phyloP scores from a whole-genome alignment of 345 rosid genomes.

The Citrus inodora region DNA sequence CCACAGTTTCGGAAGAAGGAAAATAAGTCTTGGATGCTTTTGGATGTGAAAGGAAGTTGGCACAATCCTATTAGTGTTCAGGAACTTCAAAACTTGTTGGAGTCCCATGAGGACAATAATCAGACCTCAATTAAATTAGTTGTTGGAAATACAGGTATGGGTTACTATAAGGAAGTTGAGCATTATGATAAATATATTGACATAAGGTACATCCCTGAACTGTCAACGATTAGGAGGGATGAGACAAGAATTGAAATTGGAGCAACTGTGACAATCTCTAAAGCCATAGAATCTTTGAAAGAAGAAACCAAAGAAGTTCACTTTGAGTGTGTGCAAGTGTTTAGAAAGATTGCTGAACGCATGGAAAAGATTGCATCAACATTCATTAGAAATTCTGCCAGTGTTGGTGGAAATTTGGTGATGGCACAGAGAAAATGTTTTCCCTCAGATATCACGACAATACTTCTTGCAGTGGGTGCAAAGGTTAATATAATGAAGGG shows the following conservation, averaged over 20 bases:
- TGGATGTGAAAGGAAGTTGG: conserved; percentile 52
- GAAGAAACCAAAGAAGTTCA: conserved; percentile 20
- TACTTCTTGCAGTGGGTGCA: conserved; percentile 67
- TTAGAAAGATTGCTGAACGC: conserved; percentile 52
- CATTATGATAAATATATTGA: conserved; percentile 53
- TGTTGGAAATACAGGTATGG: conserved; percentile 69
- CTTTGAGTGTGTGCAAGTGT: conserved; percentile 26
- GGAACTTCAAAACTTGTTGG: conserved; percentile 49
- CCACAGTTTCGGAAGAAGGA: conserved; percentile 69
- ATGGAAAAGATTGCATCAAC: conserved; percentile 68
- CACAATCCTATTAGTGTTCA: conserved; percentile 40
- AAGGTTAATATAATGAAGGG: conserved; percentile 36
- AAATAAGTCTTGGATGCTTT: conserved; percentile 16
- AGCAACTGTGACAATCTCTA: conserved; percentile 72
- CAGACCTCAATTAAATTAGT: conserved; percentile 39
- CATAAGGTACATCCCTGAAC: conserved; percentile 56
- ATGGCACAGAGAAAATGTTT: conserved; percentile 73
- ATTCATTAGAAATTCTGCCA: conserved; percentile 63
- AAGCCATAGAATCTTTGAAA: conserved; percentile 57
- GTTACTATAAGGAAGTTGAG: conserved; percentile 70
- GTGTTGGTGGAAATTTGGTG: conserved; percentile 78
- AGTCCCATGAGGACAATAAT: conserved; percentile 6
- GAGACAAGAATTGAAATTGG: conserved; percentile 62
- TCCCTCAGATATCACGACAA: conserved; percentile 80
- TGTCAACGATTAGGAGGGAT: conserved; percentile 46